Evolutionary conservation across 75 land plant species (phyloP).

Genomic region (Pinus taeda): DNA sequence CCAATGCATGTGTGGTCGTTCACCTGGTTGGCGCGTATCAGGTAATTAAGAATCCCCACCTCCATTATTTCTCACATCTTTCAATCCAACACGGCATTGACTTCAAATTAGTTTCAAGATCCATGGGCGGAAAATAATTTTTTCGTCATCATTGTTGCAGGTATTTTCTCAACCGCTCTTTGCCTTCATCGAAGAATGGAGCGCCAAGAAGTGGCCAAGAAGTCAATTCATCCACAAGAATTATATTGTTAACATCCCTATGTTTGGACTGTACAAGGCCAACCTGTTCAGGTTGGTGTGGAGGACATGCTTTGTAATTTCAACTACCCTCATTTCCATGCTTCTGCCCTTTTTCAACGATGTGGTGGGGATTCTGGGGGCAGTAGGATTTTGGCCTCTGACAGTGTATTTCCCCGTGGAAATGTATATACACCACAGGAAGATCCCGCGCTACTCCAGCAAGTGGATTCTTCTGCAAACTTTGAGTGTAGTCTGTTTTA

Average conservation of each 20-base stretch:
- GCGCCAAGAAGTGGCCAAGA: conserved; percentile 23
- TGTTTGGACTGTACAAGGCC: neutral
- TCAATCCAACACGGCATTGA: no score
- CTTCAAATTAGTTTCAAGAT: neutral
- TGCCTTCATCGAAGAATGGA: conserved; percentile 25
- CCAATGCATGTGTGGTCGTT: conserved; percentile 31
- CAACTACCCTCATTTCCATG: conserved; percentile 37
- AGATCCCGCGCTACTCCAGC: conserved; percentile 12
- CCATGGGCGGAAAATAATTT: neutral
- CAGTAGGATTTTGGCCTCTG: conserved; percentile 53
- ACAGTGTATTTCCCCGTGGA: conserved; percentile 59
- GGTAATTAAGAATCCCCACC: neutral
- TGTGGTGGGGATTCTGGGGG: conserved; percentile 40
- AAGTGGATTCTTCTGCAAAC: conserved; percentile 22
- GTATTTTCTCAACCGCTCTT: conserved; percentile 34
- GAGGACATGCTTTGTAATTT: conserved; percentile 40
- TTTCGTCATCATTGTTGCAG: conserved; percentile 11
- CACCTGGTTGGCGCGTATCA: conserved; percentile 45
- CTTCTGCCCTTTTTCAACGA: conserved; percentile 56
- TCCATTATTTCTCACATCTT: neutral
- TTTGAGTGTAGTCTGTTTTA: neutral
- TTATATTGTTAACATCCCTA: conserved; percentile 15
- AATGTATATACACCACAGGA: conserved; percentile 35
- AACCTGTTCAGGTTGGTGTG: conserved; percentile 43
- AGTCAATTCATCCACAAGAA: conserved; percentile 18